Evolutionary conservation across 176 grass and related monocot genomes (phyloP).

Genomic region (Guadua angustifolia): DNA sequence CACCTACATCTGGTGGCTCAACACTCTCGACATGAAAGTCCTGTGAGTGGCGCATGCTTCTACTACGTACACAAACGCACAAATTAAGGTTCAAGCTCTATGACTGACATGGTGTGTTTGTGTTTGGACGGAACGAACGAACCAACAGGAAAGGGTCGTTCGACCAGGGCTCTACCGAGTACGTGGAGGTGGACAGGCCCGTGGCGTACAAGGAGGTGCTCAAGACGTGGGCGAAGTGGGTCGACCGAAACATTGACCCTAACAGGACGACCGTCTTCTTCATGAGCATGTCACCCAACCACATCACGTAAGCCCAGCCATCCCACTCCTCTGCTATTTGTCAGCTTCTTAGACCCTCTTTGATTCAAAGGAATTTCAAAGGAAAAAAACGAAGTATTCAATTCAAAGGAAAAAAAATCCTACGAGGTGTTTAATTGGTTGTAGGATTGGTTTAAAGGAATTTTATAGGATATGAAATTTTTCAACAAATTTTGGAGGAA

Average conservation of each 20-base stretch:
- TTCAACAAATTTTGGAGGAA: too few species aligned
- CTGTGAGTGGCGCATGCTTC: slow-evolving; percentile 53
- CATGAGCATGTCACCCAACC: slow-evolving; percentile 98
- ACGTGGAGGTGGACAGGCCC: slow-evolving; percentile 79
- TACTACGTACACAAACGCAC: neutral
- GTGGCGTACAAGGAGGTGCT: slow-evolving; percentile 80
- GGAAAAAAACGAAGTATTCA: too few species aligned
- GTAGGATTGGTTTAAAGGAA: too few species aligned
- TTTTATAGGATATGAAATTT: too few species aligned
- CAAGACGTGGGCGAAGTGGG: slow-evolving; percentile 88
- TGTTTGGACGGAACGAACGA: neutral
- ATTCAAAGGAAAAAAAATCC: too few species aligned
- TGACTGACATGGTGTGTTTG: neutral
- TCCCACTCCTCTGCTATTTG: neutral
- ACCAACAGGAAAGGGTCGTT: slow-evolving; percentile 65
- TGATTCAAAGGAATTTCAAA: too few species aligned
- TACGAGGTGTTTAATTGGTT: too few species aligned
- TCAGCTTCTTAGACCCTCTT: neutral
- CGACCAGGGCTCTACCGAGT: slow-evolving; percentile 68
- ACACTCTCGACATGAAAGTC: slow-evolving; percentile 83
- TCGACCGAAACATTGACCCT: slow-evolving; percentile 85
- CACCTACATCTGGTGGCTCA: slow-evolving; percentile 99
- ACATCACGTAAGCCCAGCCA: slow-evolving; percentile 65
- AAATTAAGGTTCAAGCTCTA: neutral
- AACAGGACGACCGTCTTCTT: slow-evolving; percentile 81